phyloP scores from a whole-genome alignment of 2,329 filamentous ascomycete genomes.

The Ploettnerulaceae sp. region DNA sequence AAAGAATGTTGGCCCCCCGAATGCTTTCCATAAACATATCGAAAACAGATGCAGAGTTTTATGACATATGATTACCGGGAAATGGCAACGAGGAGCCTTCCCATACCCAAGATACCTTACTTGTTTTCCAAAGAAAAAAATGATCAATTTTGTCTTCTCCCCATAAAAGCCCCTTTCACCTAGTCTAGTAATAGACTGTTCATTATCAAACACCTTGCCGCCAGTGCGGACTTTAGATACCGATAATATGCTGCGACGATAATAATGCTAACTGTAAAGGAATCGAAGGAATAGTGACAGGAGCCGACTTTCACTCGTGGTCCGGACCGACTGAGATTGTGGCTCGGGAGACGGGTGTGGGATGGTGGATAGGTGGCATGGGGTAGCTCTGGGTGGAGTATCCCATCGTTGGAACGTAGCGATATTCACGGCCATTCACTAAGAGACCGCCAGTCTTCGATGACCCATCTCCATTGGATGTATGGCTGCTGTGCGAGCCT shows the following conservation, averaged over 20 bases:
- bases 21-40: neutral
- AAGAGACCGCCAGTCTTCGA: neutral
- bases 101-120: neutral
- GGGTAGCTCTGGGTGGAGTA: neutral
- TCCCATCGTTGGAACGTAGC: neutral
- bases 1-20: neutral
- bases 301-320: neutral
- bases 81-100: neutral
- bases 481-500: slow-evolving; percentile 17
- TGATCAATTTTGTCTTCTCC: neutral
- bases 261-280: too few relatives aligned
- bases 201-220: neutral
- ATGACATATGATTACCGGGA: neutral
- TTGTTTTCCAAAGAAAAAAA: neutral
- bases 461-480: slow-evolving; percentile 5
- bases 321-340: slow-evolving; percentile 6
- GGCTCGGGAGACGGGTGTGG: neutral
- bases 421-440: slow-evolving; percentile 3
- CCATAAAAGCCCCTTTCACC: neutral
- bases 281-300: neutral
- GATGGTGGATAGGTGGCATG: neutral
- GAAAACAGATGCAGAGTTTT: neutral
- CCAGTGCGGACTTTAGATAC: neutral
- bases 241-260: neutral
- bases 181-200: neutral